These are phyloP conservation scores for Yarrowia sp. DNA, from an alignment of 805 yeast genomes.

Conservation along the genomic window DNA sequence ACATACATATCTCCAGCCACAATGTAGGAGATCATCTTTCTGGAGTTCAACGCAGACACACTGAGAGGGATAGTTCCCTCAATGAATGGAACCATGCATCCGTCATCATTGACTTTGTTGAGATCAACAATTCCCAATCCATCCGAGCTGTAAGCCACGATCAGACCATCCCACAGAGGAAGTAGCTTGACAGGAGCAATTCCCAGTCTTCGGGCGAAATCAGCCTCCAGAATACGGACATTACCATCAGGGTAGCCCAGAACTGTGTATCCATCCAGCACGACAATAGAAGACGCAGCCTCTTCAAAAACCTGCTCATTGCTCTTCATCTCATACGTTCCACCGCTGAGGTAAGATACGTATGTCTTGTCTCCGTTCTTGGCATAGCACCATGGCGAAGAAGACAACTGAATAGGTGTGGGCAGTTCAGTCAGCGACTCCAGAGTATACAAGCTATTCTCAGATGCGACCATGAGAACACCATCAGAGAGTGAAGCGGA, in stretches of 20 bases:
- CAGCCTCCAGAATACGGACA: neutral
- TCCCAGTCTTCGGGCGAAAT: neutral
- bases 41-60: neutral
- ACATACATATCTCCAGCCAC: neutral
- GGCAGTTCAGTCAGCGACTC: neutral
- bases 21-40: slow-evolving; percentile 4
- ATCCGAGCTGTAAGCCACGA: slow-evolving; percentile 1
- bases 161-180: neutral
- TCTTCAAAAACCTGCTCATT: neutral
- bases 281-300: neutral
- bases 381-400: slow-evolving; percentile 8
- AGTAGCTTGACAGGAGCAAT: neutral
- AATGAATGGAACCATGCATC: neutral
- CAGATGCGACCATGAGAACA: neutral
- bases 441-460: neutral
- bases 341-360: slow-evolving; percentile 11
- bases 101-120: neutral
- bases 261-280: neutral
- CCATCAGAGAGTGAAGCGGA: neutral
- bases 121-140: neutral
- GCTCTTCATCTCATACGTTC: neutral
- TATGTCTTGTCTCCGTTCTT: neutral
- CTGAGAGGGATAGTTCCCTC: slow-evolving; percentile 11
- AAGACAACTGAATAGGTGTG: neutral
- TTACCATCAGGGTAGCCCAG: slow-evolving; percentile 6